Conservation (phyloP, 306 rosid genomes). For the Pyrus betulifolia region DNA sequence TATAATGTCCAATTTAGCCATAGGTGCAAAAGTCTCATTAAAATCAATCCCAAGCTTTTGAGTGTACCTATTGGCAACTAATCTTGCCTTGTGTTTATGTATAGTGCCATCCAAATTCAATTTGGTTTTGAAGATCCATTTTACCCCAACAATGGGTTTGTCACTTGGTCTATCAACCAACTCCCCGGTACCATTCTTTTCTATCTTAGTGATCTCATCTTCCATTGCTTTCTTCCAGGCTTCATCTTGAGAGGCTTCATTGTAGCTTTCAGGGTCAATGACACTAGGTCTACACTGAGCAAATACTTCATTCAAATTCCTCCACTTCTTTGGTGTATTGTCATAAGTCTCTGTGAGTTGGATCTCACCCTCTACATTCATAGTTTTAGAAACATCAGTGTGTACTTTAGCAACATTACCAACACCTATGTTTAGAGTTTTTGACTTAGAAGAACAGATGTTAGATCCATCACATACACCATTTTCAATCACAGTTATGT, state of each 20-base stretch:
- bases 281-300: neutral
- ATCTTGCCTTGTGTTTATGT: neutral
- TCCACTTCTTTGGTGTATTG: neutral
- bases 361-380: too few relatives aligned
- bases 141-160: neutral
- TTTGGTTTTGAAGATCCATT: too few relatives aligned
- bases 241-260: neutral
- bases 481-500: neutral
- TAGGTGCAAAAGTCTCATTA: neutral
- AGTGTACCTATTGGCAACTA: neutral
- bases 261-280: neutral
- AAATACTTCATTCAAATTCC: too few relatives aligned
- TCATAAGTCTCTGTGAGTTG: neutral
- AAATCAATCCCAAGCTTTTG: neutral
- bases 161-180: neutral
- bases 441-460: accelerated
- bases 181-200: neutral
- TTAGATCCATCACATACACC: neutral
- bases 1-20: neutral
- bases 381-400: too few relatives aligned
- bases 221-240: neutral
- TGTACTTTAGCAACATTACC: accelerated
- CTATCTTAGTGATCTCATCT: neutral
- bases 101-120: neutral
- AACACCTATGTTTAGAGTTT: accelerated